Base-by-base conservation (phyloP, 352 stramenopile genomes). In the Detonula confervacea region DNA sequence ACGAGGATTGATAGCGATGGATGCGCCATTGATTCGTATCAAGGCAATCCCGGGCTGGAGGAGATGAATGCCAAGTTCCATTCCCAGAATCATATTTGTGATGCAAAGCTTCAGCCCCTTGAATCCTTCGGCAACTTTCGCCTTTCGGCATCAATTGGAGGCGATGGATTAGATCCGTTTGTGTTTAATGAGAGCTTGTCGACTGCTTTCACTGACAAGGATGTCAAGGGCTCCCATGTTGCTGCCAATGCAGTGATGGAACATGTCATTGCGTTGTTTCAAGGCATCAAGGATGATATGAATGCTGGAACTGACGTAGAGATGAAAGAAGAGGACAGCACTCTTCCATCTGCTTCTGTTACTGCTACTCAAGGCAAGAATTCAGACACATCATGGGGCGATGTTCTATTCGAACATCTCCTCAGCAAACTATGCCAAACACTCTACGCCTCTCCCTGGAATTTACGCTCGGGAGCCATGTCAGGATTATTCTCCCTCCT, bases 381-480 rank as follows among this genome's bases (percentile, higher is more conserved):
- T 37, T n/a, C 42, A 44, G 11, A 14, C 8, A n/a, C 42, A 44
- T 16, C 42, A 42, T 73, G 65, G 69, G 54, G 73, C 54, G 52
- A 85, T 83, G 54, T 91, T 30, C 81, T 90, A 55, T 86, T 90
- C 46, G 89, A 94, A 77, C 88, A 85, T 66, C 68, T 94, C 8
- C 64, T 94, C 5, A 81, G 69, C 37, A 65, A 67, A 59, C 55
- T 94, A 8, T 90, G 77, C 39, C 60, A 81, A 72, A 37, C 51
- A 7, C 88, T 73, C 33, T 79, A 87, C 57, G 77, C 61, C 54
- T 57, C 55, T 12, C 35, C 73, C 47, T 93, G 90, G 90, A 85
- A 84, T 73, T 20, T 24, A 49, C 78, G 85, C 11, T 52, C 73
- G 33, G 79, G 77, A 25, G 24, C 85, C 0, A 86, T 85, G 61